Conservation (phyloP, 1,284 basidiomycete species). For the Cryptococcus wingfieldii region DNA sequence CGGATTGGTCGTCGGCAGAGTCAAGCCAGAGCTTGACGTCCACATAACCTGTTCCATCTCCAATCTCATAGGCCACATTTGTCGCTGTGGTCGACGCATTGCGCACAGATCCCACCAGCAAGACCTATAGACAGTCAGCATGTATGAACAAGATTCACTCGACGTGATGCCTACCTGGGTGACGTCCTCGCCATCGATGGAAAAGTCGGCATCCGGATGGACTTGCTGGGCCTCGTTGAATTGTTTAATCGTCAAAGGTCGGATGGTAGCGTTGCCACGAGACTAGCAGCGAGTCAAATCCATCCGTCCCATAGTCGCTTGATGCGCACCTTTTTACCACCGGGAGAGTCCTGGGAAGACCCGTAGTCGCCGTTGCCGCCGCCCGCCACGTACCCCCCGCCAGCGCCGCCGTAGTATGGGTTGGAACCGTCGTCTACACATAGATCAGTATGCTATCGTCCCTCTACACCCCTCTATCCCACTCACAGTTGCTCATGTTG, state of each 20-base stretch:
- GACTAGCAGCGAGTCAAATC: background rate
- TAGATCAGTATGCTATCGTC: background rate
- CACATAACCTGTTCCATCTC: slow-evolving; percentile 84
- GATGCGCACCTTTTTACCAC: slow-evolving; percentile 25
- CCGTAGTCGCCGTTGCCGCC: slow-evolving; percentile 44
- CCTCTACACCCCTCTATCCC: background rate
- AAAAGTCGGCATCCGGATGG: slow-evolving; percentile 84
- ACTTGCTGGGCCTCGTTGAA: slow-evolving; percentile 71
- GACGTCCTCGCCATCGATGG: slow-evolving; percentile 73
- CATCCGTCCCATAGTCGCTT: too few species aligned
- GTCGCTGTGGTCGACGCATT: slow-evolving; percentile 69
- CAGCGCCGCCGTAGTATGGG: slow-evolving; percentile 41
- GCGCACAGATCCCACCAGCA: slow-evolving; percentile 74
- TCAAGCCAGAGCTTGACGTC: slow-evolving; percentile 89
- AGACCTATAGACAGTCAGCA: slow-evolving; percentile 45
- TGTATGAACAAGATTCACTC: background rate
- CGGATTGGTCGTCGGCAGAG: slow-evolving; percentile 56
- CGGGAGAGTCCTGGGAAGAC: slow-evolving; percentile 34
- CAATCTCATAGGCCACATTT: slow-evolving; percentile 73
- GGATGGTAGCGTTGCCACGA: slow-evolving; percentile 60
- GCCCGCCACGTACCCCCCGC: slow-evolving; percentile 26
- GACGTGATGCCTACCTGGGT: slow-evolving; percentile 60
- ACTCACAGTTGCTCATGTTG: slow-evolving; percentile 32
- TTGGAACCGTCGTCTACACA: slow-evolving; percentile 33
- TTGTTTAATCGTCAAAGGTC: slow-evolving; percentile 82